Evolutionary conservation across 2,329 filamentous ascomycete species (phyloP).

Genomic region (Elsinoe arachidis): DNA sequence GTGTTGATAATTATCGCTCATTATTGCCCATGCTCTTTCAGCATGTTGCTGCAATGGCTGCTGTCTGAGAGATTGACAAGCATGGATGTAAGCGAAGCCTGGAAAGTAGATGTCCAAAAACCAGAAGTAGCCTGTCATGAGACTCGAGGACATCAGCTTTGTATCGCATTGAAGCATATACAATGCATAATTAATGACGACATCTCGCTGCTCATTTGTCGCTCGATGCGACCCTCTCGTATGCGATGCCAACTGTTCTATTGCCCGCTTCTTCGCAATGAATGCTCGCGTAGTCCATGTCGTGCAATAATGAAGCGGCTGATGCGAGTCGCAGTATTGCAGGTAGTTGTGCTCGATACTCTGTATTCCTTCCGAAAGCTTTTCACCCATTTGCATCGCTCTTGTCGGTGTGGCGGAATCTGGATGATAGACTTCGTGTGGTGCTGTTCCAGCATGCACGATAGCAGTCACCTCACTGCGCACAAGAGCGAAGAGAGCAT

Average conservation of each 20-base stretch:
- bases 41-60: constrained; percentile 31
- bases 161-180: constrained; percentile 41
- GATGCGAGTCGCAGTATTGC: constrained; percentile 31
- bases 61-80: constrained; percentile 35
- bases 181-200: constrained; percentile 26
- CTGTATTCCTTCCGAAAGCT: constrained; percentile 31
- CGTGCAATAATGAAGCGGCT: constrained; percentile 40
- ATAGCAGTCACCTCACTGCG: constrained; percentile 23
- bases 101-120: constrained; percentile 38
- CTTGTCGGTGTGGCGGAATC: constrained; percentile 33
- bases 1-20: constrained; percentile 39
- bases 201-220: constrained; percentile 22
- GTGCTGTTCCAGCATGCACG: neutral
- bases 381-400: neutral
- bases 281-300: constrained; percentile 37
- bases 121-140: constrained; percentile 38
- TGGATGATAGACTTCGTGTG: constrained; percentile 14
- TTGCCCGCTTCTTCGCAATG: constrained; percentile 42
- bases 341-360: constrained; percentile 41
- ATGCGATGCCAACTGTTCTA: constrained; percentile 39
- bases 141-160: constrained; percentile 34
- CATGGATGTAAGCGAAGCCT: constrained; percentile 40
- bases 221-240: constrained; percentile 16
- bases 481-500: constrained; percentile 37
- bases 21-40: constrained; percentile 34